phyloP scores from a whole-genome alignment of 495 filamentous ascomycete species.

The Trichoderma virens region DNA sequence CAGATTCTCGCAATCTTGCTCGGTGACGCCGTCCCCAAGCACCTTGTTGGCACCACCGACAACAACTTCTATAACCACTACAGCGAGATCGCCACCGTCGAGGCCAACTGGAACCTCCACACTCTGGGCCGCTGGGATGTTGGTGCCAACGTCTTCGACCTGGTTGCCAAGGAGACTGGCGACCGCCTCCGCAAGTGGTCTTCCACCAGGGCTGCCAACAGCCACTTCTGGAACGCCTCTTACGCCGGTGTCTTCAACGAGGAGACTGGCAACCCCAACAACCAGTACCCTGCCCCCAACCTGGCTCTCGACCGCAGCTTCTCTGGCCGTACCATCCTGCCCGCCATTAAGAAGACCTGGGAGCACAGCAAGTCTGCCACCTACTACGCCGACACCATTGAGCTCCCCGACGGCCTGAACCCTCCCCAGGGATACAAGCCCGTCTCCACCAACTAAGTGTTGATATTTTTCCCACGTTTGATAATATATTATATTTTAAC shows the following conservation, averaged over 20 bases:
- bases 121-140: constrained; percentile 44
- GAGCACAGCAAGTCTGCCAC: constrained; percentile 20
- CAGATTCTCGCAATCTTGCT: constrained; percentile 32
- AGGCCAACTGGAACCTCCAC: constrained; percentile 51
- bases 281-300: constrained; percentile 27
- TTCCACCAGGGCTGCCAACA: not conserved
- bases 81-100: constrained; percentile 55
- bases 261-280: constrained; percentile 18
- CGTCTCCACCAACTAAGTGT: not conserved
- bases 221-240: constrained; percentile 33
- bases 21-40: constrained; percentile 52
- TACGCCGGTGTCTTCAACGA: constrained; percentile 39
- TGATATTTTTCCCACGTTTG: not conserved
- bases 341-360: constrained; percentile 31
- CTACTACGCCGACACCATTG: constrained; percentile 31
- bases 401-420: constrained; percentile 33
- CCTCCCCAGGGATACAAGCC: constrained; percentile 25
- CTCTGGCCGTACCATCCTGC: constrained; percentile 31
- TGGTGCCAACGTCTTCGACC: constrained; percentile 45
- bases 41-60: constrained; percentile 54
- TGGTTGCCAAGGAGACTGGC: constrained; percentile 37
- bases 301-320: constrained; percentile 13
- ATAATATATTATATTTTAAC: not conserved
- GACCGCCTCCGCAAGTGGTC: constrained; percentile 13
- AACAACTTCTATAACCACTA: constrained; percentile 65